Evolutionary conservation across 441 rosid genomes (phyloP).

Genomic region (Aquilaria agallochum): DNA sequence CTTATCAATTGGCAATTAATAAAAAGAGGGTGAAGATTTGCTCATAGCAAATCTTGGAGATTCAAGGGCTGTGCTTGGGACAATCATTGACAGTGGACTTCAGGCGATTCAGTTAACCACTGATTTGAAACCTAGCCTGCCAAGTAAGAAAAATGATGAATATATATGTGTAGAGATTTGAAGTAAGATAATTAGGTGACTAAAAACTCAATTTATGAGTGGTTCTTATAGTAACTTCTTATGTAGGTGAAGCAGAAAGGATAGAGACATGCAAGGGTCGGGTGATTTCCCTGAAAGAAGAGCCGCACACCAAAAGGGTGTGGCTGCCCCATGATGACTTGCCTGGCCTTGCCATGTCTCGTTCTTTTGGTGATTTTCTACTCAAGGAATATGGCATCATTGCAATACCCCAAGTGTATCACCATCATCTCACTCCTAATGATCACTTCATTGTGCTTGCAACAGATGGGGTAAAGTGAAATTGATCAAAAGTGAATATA

Average conservation of each 20-base stretch:
- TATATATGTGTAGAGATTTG: too few species aligned
- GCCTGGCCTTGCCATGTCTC: slow-evolving; percentile 88
- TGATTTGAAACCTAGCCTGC: slow-evolving; percentile 75
- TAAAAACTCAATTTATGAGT: too few species aligned
- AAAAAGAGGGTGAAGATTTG: slow-evolving; percentile 57
- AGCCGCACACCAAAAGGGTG: slow-evolving; percentile 70
- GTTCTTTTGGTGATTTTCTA: slow-evolving; percentile 76
- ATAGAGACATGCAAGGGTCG: slow-evolving; percentile 71
- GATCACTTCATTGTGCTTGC: slow-evolving; percentile 74
- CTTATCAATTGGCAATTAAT: too few species aligned
- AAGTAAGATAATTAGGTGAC: too few species aligned
- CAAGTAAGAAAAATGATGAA: slow-evolving; percentile 37
- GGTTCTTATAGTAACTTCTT: not conserved
- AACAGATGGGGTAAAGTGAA: slow-evolving; percentile 63
- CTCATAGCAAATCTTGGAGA: slow-evolving; percentile 87
- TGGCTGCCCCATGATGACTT: slow-evolving; percentile 74
- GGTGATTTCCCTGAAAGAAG: slow-evolving; percentile 62
- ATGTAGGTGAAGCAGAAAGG: slow-evolving; percentile 72
- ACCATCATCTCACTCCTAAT: slow-evolving; percentile 39
- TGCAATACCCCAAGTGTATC: slow-evolving; percentile 60
- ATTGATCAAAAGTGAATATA: too few species aligned
- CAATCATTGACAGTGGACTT: slow-evolving; percentile 35
- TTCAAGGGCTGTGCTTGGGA: slow-evolving; percentile 76
- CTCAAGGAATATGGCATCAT: slow-evolving; percentile 70
- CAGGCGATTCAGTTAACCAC: slow-evolving; percentile 57